Conservation (phyloP, 305 asterid genomes). For the Solanum hybrid region DNA sequence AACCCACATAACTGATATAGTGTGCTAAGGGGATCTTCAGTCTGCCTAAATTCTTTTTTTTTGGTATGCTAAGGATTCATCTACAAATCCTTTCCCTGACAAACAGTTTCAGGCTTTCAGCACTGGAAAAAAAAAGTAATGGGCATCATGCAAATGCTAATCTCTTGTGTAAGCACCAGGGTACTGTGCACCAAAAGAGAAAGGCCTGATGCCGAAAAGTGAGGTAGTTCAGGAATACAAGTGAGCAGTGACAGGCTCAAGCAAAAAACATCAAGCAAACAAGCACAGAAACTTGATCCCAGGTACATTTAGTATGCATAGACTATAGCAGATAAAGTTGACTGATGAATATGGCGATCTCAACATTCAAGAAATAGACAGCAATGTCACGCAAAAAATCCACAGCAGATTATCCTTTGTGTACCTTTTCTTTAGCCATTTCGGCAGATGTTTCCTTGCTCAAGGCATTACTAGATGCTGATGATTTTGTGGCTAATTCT, state of each 20-base stretch:
- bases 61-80: background rate
- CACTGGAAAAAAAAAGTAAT: background rate
- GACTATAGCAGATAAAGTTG: background rate
- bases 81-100: background rate
- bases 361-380: background rate
- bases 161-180: background rate
- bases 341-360: background rate
- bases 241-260: background rate
- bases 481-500: conserved; percentile 38
- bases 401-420: background rate
- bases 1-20: background rate
- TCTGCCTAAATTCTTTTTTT: background rate
- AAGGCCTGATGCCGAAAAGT: background rate
- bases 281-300: background rate
- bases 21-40: background rate
- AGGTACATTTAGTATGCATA: background rate
- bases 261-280: background rate
- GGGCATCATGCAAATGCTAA: background rate
- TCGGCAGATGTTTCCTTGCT: conserved; percentile 74
- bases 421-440: conserved; percentile 92
- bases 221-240: background rate
- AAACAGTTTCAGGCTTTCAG: background rate
- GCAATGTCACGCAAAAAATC: background rate
- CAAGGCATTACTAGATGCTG: conserved; percentile 34
- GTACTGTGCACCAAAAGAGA: background rate